Evolutionary conservation across 2,329 filamentous ascomycete genomes (phyloP), one percentile per base, ranked within the genome.

Genomic region (Elsinoe perseae): DNA sequence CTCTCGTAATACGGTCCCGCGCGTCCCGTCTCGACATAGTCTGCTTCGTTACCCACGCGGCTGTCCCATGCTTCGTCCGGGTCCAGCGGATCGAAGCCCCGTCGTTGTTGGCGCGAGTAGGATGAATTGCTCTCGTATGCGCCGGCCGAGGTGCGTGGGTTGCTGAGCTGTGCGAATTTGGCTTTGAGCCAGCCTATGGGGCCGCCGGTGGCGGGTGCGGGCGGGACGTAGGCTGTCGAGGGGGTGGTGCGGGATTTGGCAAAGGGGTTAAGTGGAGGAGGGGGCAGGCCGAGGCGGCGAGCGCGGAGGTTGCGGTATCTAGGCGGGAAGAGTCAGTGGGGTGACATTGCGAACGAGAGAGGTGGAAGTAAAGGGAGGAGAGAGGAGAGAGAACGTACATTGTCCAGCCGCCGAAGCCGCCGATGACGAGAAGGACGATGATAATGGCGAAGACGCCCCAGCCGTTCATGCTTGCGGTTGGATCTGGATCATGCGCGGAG

Each of bases 41-140:
- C 83, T 16, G 84, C 81, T 69, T 91, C 87, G 63, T 83, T 78
- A 57, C 86, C 87, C 3, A 95, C 87, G 58, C 87, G 77, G 61
- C 87, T 73, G 72, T 93, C 88, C 89, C 89, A 95, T 1, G 88
- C 87, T 66, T 91, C 87, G 67, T 95, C 89, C 1, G 87, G 87
- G 65, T 93, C 89, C 44, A 89, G 78, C 3, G 83, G 76, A 1
- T 84, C 82, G 68, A 86, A 84, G 20, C 82, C 82, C 4, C 61
- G 59, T n/a, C 61, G 42, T 60, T 66, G 54, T 12, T 27, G 23
- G 5, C 63, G 65, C 16, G 59, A 44, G 57, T 64, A 63, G 32
- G 62, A 61, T 14, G 66, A n/a, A n/a, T n/a, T 65, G 27, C 69
- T 66, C 56, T 73, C 73, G 50, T 73, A 70, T 16, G 67, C 67